Evolutionary conservation across 805 yeast species (phyloP).

Genomic region (Ogataea thermomethanolica): DNA sequence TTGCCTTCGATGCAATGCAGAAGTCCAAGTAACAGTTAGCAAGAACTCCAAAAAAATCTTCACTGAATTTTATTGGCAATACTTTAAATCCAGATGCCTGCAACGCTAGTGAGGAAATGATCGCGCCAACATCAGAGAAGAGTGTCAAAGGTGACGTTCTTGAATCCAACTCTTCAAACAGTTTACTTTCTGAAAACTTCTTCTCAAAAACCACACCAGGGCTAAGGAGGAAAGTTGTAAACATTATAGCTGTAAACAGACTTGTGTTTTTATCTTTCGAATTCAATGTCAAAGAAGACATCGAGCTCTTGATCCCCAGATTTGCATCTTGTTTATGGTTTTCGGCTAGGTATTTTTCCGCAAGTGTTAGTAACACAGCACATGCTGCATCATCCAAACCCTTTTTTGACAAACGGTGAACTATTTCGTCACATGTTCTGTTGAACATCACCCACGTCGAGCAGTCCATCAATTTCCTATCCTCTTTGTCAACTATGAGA

Average conservation of each 20-base stretch:
- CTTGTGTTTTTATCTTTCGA: no score
- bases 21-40: constrained; percentile 55
- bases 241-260: not conserved
- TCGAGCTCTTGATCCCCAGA: no score
- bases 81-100: not conserved
- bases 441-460: no score
- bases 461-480: no score
- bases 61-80: constrained; percentile 43
- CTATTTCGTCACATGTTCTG: no score
- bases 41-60: constrained; percentile 50
- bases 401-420: no score
- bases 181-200: constrained; percentile 57
- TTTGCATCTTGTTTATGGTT: no score
- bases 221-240: constrained; percentile 43
- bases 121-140: not conserved
- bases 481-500: no score
- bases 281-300: no score
- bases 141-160: not conserved
- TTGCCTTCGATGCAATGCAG: constrained; percentile 65
- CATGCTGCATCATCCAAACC: no score
- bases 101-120: not conserved
- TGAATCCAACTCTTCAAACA: constrained; percentile 51
- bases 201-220: constrained; percentile 60
- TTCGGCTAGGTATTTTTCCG: no score
- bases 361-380: no score